A percentile compares a stretch with the other conserved stretches of the same genome.
phyloP scores from a whole-genome alignment of 1,284 basidiomycete species.

The Sporisorium reilianum region DNA sequence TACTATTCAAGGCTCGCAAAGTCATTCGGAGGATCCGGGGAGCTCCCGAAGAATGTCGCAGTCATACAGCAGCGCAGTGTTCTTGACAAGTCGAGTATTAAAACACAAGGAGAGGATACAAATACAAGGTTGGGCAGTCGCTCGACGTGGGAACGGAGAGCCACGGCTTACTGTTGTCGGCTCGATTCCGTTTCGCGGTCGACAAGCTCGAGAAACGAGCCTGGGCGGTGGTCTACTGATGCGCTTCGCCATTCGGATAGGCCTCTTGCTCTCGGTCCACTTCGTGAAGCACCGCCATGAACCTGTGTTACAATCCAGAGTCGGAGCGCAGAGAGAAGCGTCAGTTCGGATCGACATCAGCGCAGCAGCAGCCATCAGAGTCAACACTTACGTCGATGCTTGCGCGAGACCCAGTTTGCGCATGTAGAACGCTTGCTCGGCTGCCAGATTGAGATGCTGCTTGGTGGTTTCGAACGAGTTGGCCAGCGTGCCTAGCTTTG shows the following conservation, averaged over 20 bases:
- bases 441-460: constrained; percentile 39
- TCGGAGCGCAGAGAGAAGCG: background rate
- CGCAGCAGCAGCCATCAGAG: background rate
- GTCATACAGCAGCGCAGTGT: too few relatives aligned
- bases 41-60: too few relatives aligned
- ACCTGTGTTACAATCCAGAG: constrained; percentile 15
- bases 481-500: constrained; percentile 40
- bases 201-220: background rate
- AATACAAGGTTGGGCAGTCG: constrained; percentile 5
- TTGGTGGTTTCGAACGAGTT: constrained; percentile 43
- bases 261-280: constrained; percentile 41
- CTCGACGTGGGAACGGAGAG: background rate
- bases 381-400: constrained; percentile 40
- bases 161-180: background rate
- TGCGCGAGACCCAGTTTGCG: constrained; percentile 52
- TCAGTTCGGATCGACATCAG: background rate
- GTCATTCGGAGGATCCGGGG: too few relatives aligned
- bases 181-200: background rate
- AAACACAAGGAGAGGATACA: constrained; percentile 2
- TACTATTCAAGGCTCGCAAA: background rate
- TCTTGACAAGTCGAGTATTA: background rate
- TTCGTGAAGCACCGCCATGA: constrained; percentile 45
- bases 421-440: constrained; percentile 53
- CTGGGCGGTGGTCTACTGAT: background rate
- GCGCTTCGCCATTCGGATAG: constrained; percentile 15